phyloP scores from a whole-genome alignment of 768 basidiomycete genomes.

The Rhizopogon vesiculosus region DNA sequence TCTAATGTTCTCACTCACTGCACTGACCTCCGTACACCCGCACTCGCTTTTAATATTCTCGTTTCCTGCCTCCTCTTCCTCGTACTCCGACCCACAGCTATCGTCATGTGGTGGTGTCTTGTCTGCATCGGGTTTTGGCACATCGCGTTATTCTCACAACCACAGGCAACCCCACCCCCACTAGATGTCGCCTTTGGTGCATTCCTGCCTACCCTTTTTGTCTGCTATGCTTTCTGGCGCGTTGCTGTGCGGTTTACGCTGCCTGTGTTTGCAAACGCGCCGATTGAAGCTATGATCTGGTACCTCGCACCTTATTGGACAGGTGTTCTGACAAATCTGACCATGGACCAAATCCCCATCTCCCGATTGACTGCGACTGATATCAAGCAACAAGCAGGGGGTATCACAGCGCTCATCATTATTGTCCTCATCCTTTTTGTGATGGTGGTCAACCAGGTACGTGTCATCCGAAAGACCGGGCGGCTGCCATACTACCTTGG shows the following conservation, averaged over 20 bases:
- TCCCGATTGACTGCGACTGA: conserved; percentile 70
- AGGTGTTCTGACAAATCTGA: conserved; percentile 70
- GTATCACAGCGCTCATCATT: conserved; percentile 62
- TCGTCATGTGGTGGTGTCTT: conserved; percentile 71
- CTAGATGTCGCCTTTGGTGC: conserved; percentile 68
- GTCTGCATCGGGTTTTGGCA: conserved; percentile 88
- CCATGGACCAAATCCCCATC: conserved; percentile 69
- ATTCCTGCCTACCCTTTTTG: conserved; percentile 76
- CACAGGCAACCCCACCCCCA: conserved; percentile 58
- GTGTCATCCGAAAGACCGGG: conserved; percentile 82
- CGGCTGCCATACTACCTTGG: conserved; percentile 73
- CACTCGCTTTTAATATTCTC: conserved; percentile 69
- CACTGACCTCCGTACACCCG: conserved; percentile 62
- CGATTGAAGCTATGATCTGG: conserved; percentile 68
- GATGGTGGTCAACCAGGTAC: conserved; percentile 67
- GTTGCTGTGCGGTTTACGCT: conserved; percentile 69
- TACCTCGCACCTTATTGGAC: conserved; percentile 80
- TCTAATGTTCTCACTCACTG: conserved; percentile 55
- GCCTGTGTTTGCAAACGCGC: conserved; percentile 60
- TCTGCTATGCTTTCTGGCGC: conserved; percentile 77
- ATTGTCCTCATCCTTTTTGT: conserved; percentile 57
- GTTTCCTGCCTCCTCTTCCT: conserved; percentile 66
- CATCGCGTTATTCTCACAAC: conserved; percentile 73
- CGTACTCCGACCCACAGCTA: conserved; percentile 63
- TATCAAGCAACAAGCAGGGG: conserved; percentile 60